Conservation (phyloP, 2,329 filamentous ascomycete genomes). For the Penicillium sp. region DNA sequence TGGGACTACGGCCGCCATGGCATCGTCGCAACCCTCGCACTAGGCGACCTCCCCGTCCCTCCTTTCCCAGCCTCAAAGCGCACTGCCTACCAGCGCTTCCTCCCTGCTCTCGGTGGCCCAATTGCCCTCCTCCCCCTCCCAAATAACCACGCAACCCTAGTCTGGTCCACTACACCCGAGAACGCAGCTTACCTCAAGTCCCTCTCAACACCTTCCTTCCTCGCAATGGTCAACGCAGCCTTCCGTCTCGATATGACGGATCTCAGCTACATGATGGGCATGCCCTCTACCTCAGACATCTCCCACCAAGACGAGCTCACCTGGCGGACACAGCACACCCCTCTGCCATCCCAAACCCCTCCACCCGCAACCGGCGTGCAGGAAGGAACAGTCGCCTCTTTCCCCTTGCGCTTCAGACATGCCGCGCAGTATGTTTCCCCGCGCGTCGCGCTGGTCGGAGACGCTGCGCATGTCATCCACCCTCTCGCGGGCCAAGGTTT, state of each 20-base stretch:
- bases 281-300: conserved; percentile 38
- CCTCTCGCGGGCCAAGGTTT: conserved; percentile 92
- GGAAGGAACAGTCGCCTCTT: conserved; percentile 77
- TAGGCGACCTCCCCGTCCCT: conserved; percentile 52
- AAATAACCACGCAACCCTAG: conserved; percentile 77
- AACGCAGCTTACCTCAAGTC: conserved; percentile 78
- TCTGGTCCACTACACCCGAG: conserved; percentile 89
- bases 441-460: conserved; percentile 87
- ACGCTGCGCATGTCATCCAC: conserved; percentile 93
- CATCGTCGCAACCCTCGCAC: conserved; percentile 81
- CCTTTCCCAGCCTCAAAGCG: conserved; percentile 51
- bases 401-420: conserved; percentile 87
- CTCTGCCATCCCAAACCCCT: conserved; percentile 59
- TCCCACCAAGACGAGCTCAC: conserved; percentile 70
- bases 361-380: conserved; percentile 71
- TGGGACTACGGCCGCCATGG: conserved; percentile 95
- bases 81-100: conserved; percentile 91
- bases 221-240: conserved; percentile 87
- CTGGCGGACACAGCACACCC: conserved; percentile 80
- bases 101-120: conserved; percentile 76
- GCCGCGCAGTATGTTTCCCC: conserved; percentile 92
- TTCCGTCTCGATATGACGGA: conserved; percentile 82
- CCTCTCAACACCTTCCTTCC: conserved; percentile 71
- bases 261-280: conserved; percentile 76
- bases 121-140: conserved; percentile 90